Conservation (phyloP, 2,329 filamentous ascomycete species). For the Paracoccidioides brasiliensis region DNA sequence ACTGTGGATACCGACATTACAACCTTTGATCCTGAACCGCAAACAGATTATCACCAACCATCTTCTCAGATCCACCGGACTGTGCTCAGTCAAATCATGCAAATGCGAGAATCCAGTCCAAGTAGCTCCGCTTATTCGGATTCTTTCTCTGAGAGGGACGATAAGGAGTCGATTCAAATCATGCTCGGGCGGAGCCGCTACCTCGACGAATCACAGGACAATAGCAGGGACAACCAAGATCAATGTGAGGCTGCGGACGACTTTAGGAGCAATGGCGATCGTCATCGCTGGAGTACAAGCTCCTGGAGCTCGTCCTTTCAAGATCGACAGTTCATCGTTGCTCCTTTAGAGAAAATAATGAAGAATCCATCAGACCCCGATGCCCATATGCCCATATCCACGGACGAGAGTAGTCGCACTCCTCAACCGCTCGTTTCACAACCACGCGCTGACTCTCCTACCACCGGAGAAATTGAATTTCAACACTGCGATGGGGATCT, state of each 20-base stretch:
- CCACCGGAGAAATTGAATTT: background rate
- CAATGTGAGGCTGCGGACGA: constrained; percentile 11
- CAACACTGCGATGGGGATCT: background rate
- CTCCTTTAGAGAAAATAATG: constrained; percentile 24
- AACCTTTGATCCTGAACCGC: constrained; percentile 56
- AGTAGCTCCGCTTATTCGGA: constrained; percentile 27
- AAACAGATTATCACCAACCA: constrained; percentile 40
- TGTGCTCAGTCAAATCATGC: constrained; percentile 37
- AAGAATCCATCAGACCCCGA: constrained; percentile 19
- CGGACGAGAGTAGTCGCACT: background rate
- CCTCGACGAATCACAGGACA: constrained; percentile 21
- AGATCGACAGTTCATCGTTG: constrained; percentile 24
- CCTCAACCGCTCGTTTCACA: background rate
- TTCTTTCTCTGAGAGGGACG: constrained; percentile 24
- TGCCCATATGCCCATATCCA: constrained; percentile 7
- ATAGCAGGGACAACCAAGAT: constrained; percentile 21
- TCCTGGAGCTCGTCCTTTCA: constrained; percentile 33
- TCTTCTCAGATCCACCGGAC: constrained; percentile 24
- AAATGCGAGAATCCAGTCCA: constrained; percentile 35
- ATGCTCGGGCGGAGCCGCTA: constrained; percentile 39
- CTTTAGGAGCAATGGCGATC: constrained; percentile 8
- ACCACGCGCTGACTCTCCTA: background rate
- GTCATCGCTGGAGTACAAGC: constrained; percentile 31
- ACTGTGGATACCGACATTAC: constrained; percentile 51
- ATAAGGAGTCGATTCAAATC: constrained; percentile 44